A percentile compares a stretch with the other conserved stretches of the same genome.
Evolutionary conservation across 768 basidiomycete species (phyloP).

Genomic region (Pisolithus marmoratus): DNA sequence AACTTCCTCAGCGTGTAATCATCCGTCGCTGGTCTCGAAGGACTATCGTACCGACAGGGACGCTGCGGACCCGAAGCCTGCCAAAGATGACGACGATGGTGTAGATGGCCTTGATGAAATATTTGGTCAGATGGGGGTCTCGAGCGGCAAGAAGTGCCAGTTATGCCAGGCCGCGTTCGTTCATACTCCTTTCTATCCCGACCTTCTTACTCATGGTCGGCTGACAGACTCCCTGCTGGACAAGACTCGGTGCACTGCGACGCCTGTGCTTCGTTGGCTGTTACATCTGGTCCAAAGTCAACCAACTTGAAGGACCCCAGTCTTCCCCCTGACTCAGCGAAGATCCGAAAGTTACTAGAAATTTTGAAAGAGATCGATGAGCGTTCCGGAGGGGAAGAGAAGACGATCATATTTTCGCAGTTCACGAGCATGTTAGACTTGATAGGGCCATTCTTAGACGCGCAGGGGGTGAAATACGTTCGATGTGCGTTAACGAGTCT

Average conservation of each 20-base stretch:
- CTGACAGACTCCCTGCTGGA: constrained; percentile 10
- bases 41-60: constrained; percentile 71
- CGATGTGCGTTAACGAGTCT: constrained; percentile 63
- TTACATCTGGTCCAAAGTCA: constrained; percentile 37
- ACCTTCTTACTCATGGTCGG: neutral
- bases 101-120: constrained; percentile 72
- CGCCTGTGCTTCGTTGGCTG: constrained; percentile 52
- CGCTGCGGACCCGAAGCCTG: constrained; percentile 62
- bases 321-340: constrained; percentile 72
- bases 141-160: constrained; percentile 57
- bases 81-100: constrained; percentile 48
- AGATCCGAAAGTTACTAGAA: constrained; percentile 78
- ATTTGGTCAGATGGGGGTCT: constrained; percentile 65
- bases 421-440: constrained; percentile 86
- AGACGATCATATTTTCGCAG: constrained; percentile 96
- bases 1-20: constrained; percentile 68
- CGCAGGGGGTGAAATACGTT: constrained; percentile 63
- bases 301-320: constrained; percentile 18
- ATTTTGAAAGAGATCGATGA: constrained; percentile 61
- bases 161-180: constrained; percentile 71
- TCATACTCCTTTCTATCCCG: neutral
- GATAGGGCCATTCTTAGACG: constrained; percentile 76
- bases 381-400: constrained; percentile 58
- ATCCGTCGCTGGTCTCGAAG: constrained; percentile 75
- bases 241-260: constrained; percentile 43